Evolutionary conservation across 1,284 basidiomycete species (phyloP).

Genomic region (Moniliella sp.): DNA sequence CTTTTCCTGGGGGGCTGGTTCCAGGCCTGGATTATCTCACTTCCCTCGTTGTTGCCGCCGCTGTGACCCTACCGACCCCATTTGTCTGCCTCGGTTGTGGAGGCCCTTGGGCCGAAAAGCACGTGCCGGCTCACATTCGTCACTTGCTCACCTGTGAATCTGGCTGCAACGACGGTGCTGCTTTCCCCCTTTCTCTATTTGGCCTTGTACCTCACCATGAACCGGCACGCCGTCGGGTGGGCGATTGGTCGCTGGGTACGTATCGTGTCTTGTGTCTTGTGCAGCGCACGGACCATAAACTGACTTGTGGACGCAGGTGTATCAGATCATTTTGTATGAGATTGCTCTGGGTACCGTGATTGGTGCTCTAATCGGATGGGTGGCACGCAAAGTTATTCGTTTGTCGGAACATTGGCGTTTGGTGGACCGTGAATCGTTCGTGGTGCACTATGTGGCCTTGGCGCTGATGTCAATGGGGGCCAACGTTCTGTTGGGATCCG

Average conservation of each 20-base stretch:
- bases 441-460: constrained; percentile 67
- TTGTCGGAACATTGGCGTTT: constrained; percentile 74
- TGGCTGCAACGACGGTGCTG: constrained; percentile 50
- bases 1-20: constrained; percentile 20
- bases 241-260: constrained; percentile 35
- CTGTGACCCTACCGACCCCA: constrained; percentile 83
- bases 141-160: constrained; percentile 81
- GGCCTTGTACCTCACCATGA: constrained; percentile 64
- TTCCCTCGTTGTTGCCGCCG: constrained; percentile 62
- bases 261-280: neutral
- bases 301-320: constrained; percentile 9
- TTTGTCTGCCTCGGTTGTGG: constrained; percentile 48
- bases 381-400: constrained; percentile 78
- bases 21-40: constrained; percentile 16
- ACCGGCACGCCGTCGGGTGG: constrained; percentile 45
- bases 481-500: constrained; percentile 28
- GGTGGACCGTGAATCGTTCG: constrained; percentile 74
- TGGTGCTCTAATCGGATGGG: constrained; percentile 56
- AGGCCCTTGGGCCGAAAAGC: constrained; percentile 96
- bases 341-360: constrained; percentile 61
- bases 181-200: constrained; percentile 90
- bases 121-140: constrained; percentile 82
- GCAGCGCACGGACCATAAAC: neutral
- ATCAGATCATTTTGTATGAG: constrained; percentile 45
- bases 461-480: constrained; percentile 55